A percentile compares a stretch with the other conserved stretches of the same genome.
Evolutionary conservation across 1,139 yeast genomes (phyloP).

Genomic region (Geotrichum reessii): DNA sequence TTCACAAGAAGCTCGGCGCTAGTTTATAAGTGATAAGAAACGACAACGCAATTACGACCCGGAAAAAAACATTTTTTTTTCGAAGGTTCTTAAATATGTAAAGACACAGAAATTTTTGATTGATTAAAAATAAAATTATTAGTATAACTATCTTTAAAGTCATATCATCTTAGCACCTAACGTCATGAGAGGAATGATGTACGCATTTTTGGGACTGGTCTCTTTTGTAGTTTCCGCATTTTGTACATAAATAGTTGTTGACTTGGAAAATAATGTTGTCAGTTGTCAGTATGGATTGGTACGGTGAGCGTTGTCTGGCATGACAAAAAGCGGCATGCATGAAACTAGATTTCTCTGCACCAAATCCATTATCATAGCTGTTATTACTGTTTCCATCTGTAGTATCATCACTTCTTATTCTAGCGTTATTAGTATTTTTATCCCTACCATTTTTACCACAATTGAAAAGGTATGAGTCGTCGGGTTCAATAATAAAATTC

Average conservation of each 20-base stretch:
- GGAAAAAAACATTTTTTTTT: no score
- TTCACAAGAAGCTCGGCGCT: constrained; percentile 39
- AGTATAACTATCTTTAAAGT: background rate
- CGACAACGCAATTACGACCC: no score
- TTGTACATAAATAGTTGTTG: background rate
- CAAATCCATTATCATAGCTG: background rate
- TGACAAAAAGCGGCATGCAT: constrained; percentile 1
- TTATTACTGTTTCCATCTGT: background rate
- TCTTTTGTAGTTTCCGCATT: constrained; percentile 1
- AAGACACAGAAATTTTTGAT: no score
- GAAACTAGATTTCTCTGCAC: background rate
- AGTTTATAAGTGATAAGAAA: constrained; percentile 35
- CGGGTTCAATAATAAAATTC: background rate
- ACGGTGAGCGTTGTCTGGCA: background rate
- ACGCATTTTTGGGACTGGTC: background rate
- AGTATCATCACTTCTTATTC: background rate
- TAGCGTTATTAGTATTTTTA: background rate
- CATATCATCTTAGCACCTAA: background rate
- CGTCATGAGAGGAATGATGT: background rate
- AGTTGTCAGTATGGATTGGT: background rate
- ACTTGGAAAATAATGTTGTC: background rate
- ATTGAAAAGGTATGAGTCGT: background rate
- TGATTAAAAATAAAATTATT: background rate
- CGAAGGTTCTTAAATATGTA: no score
- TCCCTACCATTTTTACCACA: background rate